A percentile compares a stretch with the other conserved stretches of the same genome.
phyloP scores from a whole-genome alignment of 768 basidiomycete genomes.

The Boletus bicolor region DNA sequence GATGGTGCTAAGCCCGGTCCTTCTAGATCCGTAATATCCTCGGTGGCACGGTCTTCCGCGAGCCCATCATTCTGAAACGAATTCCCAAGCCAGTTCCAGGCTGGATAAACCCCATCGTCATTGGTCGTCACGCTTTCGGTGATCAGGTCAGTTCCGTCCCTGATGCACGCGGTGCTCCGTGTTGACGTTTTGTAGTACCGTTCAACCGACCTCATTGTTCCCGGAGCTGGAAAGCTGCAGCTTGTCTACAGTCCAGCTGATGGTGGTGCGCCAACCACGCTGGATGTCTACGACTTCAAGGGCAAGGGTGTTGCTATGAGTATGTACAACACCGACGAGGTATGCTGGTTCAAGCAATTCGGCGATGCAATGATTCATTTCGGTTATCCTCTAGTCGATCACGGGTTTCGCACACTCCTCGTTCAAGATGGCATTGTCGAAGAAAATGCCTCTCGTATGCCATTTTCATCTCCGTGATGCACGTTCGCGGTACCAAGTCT shows the following conservation, averaged over 20 bases:
- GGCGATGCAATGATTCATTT: neutral
- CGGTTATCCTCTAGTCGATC: slow-evolving; percentile 59
- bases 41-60: slow-evolving; percentile 97
- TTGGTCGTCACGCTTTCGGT: slow-evolving; percentile 96
- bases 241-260: slow-evolving; percentile 83
- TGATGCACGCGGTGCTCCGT: slow-evolving; percentile 4
- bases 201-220: slow-evolving; percentile 88
- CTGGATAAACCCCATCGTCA: slow-evolving; percentile 95
- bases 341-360: slow-evolving; percentile 26
- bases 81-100: slow-evolving; percentile 95
- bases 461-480: slow-evolving; percentile 5
- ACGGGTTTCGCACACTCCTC: slow-evolving; percentile 94
- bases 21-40: slow-evolving; percentile 91
- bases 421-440: slow-evolving; percentile 90
- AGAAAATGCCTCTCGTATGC: slow-evolving; percentile 73
- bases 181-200: slow-evolving; percentile 60
- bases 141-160: slow-evolving; percentile 62
- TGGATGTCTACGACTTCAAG: slow-evolving; percentile 94
- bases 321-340: slow-evolving; percentile 99
- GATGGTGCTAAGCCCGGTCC: neutral
- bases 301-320: slow-evolving; percentile 89
- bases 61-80: slow-evolving; percentile 88
- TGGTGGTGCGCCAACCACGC: slow-evolving; percentile 59
- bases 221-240: slow-evolving; percentile 91
- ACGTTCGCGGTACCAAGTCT: neutral